Conservation (phyloP, 2,329 filamentous ascomycete species). For the Sclerotinia subarctica region DNA sequence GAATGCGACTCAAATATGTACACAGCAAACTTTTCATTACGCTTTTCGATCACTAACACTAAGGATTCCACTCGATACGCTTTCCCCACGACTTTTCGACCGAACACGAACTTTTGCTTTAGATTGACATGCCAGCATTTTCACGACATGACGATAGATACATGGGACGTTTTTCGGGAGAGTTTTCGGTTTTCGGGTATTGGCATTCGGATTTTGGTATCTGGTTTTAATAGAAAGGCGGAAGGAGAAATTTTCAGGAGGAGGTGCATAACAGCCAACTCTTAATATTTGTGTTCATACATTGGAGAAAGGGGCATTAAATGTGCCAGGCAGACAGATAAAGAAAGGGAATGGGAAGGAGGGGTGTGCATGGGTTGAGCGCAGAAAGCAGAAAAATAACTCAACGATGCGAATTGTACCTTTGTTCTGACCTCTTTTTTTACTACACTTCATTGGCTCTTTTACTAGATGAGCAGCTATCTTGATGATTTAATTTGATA, state of each 20-base stretch:
- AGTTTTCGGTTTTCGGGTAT: slow-evolving; percentile 15
- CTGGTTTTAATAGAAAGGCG: slow-evolving; percentile 11
- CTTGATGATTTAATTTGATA: slow-evolving; percentile 3
- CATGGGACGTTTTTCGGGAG: slow-evolving; percentile 16
- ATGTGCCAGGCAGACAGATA: slow-evolving; percentile 16
- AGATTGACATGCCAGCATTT: slow-evolving; percentile 19
- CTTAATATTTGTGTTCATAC: slow-evolving; percentile 16
- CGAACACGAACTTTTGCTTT: slow-evolving; percentile 17
- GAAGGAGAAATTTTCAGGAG: slow-evolving; percentile 3
- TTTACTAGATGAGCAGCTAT: neutral
- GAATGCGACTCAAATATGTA: slow-evolving; percentile 19
- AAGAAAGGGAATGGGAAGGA: slow-evolving; percentile 4
- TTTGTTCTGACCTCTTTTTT: slow-evolving; percentile 22
- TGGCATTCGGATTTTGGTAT: slow-evolving; percentile 13
- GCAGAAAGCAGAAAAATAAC: slow-evolving; percentile 19
- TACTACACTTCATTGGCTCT: slow-evolving; percentile 15
- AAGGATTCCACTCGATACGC: slow-evolving; percentile 11
- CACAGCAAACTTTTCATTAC: slow-evolving; percentile 16
- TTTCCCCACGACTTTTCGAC: slow-evolving; percentile 16
- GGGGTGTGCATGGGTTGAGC: slow-evolving; percentile 10
- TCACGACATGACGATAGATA: slow-evolving; percentile 21
- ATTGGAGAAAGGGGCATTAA: slow-evolving; percentile 9
- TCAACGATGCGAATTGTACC: slow-evolving; percentile 22
- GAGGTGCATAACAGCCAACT: neutral
- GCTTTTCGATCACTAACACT: slow-evolving; percentile 19